Base-by-base conservation (phyloP, 176 grass and related monocot genomes). In the Oryza rufipogon region DNA sequence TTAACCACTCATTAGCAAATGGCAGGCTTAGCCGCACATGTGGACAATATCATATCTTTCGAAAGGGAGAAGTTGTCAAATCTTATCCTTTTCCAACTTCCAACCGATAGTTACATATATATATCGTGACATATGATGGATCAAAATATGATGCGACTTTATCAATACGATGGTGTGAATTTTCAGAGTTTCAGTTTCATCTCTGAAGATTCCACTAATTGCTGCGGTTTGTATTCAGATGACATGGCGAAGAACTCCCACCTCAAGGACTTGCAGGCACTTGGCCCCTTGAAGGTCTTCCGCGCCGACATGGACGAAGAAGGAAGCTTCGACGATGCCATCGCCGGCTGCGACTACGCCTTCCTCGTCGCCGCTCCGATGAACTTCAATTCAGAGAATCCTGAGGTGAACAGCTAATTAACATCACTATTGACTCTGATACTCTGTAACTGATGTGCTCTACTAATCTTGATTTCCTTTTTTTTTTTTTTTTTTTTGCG, bases 281-380 rank as follows among this genome's bases (percentile, higher is more conserved):
- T 97, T 2, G 94, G 94, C 19, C 7, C 48, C 0, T 12, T 94
- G 64, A 58, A 86, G 22, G 45, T 92, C 42, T 9, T 87, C 76
- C 70, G 54, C 3, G 91, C 85, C 4, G 92, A 97, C 77, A 54
- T 97, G 68, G 17, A 46, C 22, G 70, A 89, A 13, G 90, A 97
- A 64, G 83, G 86, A 22, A 97, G 94, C 68, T 97, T 94, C 9
- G 94, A 92, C 19, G 92, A 80, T 1, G 91, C 89, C 2, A 67
- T 94, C 2, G 63, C 66, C 5, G 38, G 86, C 45, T 92, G 92
- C 33, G 47, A 87, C 7, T 94, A 89, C 54, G 88, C 84, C 38
- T 97, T 97, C 85, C 86, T 92, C 44, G 70, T 94, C 5, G 95
- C 92, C 5, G 92, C 95, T 56, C 95, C 95, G 2, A 84, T 92